Conservation (phyloP, 331 rosid species). For the Saraca asoca region DNA sequence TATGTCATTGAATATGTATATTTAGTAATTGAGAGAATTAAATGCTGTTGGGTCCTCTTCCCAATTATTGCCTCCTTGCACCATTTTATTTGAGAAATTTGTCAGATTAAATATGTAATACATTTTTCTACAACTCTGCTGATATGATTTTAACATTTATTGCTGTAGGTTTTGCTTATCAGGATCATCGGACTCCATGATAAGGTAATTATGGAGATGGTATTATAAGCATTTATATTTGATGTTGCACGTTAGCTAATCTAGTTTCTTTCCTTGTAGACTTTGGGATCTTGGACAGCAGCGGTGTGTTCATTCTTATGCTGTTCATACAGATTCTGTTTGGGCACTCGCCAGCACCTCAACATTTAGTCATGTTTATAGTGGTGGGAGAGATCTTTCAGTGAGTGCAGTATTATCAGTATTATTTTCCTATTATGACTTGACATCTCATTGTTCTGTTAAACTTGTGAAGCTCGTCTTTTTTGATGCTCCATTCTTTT, state of each 20-base stretch:
- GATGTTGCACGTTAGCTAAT: conserved; percentile 11
- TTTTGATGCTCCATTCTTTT: conserved; percentile 54
- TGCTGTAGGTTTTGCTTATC: conserved; percentile 86
- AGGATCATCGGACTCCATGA: conserved; percentile 99
- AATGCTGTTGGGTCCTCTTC: conserved; percentile 16
- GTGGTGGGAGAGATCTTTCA: conserved; percentile 97
- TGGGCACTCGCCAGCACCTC: conserved; percentile 99
- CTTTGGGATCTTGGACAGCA: conserved; percentile 99
- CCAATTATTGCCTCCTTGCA: conserved; percentile 12
- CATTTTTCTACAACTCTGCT: conserved; percentile 15
- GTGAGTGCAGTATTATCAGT: conserved; percentile 57
- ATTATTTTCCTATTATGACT: conserved; percentile 5
- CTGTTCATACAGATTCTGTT: conserved; percentile 99
- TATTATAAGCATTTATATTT: conserved; percentile 24
- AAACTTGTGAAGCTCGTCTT: conserved; percentile 29
- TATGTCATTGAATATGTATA: conserved; percentile 11
- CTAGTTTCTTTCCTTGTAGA: conserved; percentile 50
- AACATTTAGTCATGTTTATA: conserved; percentile 90
- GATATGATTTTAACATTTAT: conserved; percentile 30
- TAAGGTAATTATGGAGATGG: conserved; percentile 59
- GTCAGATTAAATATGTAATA: conserved; percentile 21
- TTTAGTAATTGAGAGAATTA: conserved; percentile 2
- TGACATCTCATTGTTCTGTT: conserved; percentile 25
- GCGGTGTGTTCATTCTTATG: conserved; percentile 95
- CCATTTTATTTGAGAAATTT: conserved; percentile 25